Evolutionary conservation across 2,329 filamentous ascomycete species (phyloP).

Genomic region (Fusarium dlaminii): DNA sequence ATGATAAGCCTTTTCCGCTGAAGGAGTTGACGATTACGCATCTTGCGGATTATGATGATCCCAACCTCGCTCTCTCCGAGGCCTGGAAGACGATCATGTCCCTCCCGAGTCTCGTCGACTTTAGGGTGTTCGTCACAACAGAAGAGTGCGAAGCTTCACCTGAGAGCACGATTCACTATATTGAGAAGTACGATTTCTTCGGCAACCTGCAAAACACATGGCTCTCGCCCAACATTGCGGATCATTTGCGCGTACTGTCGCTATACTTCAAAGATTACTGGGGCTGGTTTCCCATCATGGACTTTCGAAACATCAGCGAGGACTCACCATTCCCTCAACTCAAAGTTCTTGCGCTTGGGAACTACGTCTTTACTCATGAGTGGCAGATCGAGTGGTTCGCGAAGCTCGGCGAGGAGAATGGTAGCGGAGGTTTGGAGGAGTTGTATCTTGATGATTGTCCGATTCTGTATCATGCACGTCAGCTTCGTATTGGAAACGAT

Average conservation of each 20-base stretch:
- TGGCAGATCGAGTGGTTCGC: slow-evolving; percentile 59
- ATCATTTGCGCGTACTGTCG: slow-evolving; percentile 49
- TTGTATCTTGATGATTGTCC: slow-evolving; percentile 56
- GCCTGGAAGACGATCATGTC: slow-evolving; percentile 9
- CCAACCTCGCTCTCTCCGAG: background rate
- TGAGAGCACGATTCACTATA: background rate
- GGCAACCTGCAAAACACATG: slow-evolving; percentile 31
- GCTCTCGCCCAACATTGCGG: slow-evolving; percentile 23
- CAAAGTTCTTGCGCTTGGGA: slow-evolving; percentile 51
- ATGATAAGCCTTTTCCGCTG: background rate
- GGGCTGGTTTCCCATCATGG: slow-evolving; percentile 52
- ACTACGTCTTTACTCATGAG: slow-evolving; percentile 54
- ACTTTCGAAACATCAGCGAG: slow-evolving; percentile 40
- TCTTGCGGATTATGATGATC: slow-evolving; percentile 20
- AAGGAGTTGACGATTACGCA: slow-evolving; percentile 22
- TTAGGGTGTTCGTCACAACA: background rate
- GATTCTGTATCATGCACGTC: slow-evolving; percentile 40
- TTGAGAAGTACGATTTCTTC: slow-evolving; percentile 33
- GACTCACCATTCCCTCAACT: slow-evolving; percentile 49
- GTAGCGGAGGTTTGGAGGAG: slow-evolving; percentile 43
- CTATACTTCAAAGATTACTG: slow-evolving; percentile 51
- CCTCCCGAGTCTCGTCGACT: background rate
- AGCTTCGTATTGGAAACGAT: background rate
- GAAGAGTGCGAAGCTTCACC: background rate
- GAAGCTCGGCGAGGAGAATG: slow-evolving; percentile 42